Conservation (phyloP, 345 rosid genomes). For the Sisymbrium altissimum region DNA sequence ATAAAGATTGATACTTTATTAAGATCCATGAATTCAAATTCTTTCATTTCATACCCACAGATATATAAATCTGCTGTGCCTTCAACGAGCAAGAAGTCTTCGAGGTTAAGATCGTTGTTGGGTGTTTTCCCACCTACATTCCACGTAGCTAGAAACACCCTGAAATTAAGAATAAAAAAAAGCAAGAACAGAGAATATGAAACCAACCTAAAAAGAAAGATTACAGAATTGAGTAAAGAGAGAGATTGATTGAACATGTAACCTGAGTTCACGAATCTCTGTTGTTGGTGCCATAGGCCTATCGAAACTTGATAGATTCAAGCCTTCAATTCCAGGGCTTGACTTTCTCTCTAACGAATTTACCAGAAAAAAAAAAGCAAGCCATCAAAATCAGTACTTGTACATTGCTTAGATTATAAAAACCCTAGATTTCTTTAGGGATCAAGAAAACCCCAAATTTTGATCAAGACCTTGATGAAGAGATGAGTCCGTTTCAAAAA, state of each 20-base stretch:
- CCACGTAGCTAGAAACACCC: slow-evolving; percentile 88
- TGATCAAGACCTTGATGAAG: slow-evolving; percentile 3
- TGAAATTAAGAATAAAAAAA: slow-evolving; percentile 39
- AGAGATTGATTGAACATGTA: neutral
- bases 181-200: too few species aligned
- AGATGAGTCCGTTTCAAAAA: slow-evolving; percentile 19
- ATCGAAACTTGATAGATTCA: slow-evolving; percentile 61
- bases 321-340: slow-evolving; percentile 63
- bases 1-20: neutral
- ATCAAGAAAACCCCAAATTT: slow-evolving; percentile 20
- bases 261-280: slow-evolving; percentile 72
- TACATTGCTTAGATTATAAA: neutral
- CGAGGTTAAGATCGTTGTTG: slow-evolving; percentile 61
- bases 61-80: slow-evolving; percentile 83
- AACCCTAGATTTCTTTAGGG: slow-evolving; percentile 9
- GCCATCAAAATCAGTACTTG: neutral
- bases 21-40: neutral
- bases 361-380: neutral
- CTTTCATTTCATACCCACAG: slow-evolving; percentile 65
- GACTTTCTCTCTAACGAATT: slow-evolving; percentile 52
- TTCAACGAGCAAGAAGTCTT: slow-evolving; percentile 80
- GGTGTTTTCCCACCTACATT: slow-evolving; percentile 95
- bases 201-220: too few species aligned
- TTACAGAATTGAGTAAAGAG: too few species aligned
- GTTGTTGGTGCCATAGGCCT: slow-evolving; percentile 45